These are phyloP conservation scores for Erysimum cheiranthoides DNA, from an alignment of 345 rosid species.

Conservation along the genomic window DNA sequence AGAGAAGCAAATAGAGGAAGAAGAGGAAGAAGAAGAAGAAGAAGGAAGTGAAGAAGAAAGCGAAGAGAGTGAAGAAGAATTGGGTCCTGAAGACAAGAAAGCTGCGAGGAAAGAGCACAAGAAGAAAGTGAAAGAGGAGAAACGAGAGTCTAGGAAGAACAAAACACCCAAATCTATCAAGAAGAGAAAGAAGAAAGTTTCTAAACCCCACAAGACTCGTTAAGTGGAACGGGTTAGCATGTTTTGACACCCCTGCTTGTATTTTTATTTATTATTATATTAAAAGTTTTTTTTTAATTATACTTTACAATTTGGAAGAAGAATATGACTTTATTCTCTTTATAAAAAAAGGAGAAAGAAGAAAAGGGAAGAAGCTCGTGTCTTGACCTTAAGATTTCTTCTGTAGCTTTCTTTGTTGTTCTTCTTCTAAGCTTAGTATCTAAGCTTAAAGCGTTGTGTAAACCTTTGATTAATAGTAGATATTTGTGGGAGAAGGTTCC, in stretches of 20 bases:
- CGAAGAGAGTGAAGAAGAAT: conserved; percentile 54
- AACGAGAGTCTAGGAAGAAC: conserved; percentile 83
- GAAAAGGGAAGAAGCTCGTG: no score
- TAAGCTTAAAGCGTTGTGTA: no score
- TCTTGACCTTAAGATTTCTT: no score
- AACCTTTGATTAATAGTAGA: no score
- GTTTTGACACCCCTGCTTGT: neutral
- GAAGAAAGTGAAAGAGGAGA: conserved; percentile 96
- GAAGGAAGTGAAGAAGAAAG: conserved; percentile 49
- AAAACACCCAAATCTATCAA: conserved; percentile 88
- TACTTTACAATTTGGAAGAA: no score
- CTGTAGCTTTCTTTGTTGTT: no score
- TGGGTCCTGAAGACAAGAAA: conserved; percentile 59
- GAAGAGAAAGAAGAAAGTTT: conserved; percentile 86
- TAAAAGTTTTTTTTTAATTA: neutral
- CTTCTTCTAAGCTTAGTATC: no score
- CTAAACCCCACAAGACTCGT: conserved; percentile 74
- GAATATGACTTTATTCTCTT: no score
- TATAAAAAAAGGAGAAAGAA: no score
- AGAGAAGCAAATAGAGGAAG: conserved; percentile 34
- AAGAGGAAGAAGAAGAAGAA: conserved; percentile 49
- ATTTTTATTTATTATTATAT: neutral
- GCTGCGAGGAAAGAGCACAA: conserved; percentile 94
- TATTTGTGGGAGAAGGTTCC: no score
- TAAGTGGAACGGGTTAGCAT: conserved; percentile 27